Percentiles rank a stretch among this genome's conserved stretches.
phyloP scores from a whole-genome alignment of 169 alveolate species.

The Cyclospora cayetanensis region DNA sequence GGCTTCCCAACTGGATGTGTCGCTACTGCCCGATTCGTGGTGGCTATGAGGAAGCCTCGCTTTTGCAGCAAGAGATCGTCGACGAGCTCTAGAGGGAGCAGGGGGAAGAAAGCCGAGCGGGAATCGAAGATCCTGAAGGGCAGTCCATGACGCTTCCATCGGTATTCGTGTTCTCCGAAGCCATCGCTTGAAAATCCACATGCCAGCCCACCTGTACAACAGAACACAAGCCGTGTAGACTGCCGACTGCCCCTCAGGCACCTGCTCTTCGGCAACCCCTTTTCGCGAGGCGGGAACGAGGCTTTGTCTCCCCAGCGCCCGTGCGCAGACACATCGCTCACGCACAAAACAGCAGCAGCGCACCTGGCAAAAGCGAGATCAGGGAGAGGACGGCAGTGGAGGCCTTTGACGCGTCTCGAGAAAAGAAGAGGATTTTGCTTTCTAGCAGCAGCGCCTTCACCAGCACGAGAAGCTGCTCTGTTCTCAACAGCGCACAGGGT shows the following conservation, averaged over 20 bases:
- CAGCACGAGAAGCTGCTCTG: constrained; percentile 62
- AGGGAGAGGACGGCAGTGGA: constrained; percentile 71
- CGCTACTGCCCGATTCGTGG: constrained; percentile 20
- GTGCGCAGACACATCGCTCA: too few species aligned
- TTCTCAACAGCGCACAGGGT: too few species aligned
- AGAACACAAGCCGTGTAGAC: too few species aligned
- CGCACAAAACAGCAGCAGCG: neutral
- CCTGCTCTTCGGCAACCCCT: too few species aligned
- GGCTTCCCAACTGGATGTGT: constrained; percentile 60
- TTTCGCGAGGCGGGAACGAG: too few species aligned
- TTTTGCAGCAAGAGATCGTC: constrained; percentile 59
- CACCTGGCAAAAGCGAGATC: constrained; percentile 70
- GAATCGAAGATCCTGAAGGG: constrained; percentile 59
- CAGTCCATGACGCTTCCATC: constrained; percentile 56
- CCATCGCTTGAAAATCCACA: constrained; percentile 71
- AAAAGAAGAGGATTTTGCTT: constrained; percentile 57
- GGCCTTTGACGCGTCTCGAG: constrained; percentile 55
- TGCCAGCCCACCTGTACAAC: constrained; percentile 62
- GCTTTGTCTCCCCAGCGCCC: too few species aligned
- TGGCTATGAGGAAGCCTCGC: constrained; percentile 30
- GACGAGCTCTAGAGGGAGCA: constrained; percentile 41
- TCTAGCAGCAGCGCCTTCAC: constrained; percentile 72
- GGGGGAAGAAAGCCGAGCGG: constrained; percentile 47
- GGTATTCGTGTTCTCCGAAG: constrained; percentile 50
- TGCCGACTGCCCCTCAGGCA: too few species aligned